These are phyloP conservation scores for Platanthera zijinensis DNA, from an alignment of 106 monocot species.

Conservation along the genomic window DNA sequence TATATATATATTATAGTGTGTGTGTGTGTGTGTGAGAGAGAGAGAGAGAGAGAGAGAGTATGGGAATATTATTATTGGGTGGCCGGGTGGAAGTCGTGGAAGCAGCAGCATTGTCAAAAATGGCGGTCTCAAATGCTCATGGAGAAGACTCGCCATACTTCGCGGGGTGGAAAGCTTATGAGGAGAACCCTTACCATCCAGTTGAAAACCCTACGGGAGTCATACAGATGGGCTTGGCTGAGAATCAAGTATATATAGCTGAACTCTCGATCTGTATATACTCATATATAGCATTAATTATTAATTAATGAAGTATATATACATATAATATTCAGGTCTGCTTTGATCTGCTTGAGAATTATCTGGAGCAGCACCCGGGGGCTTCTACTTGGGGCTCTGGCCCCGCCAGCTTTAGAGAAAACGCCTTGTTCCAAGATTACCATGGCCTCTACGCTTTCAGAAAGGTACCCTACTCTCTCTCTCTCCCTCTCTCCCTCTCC, in stretches of 20 bases:
- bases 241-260: too few species aligned
- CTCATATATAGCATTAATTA: too few species aligned
- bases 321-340: neutral
- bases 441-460: constrained; percentile 52
- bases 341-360: constrained; percentile 58
- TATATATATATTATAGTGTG: too few species aligned
- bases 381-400: constrained; percentile 27
- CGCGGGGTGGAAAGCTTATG: constrained; percentile 61
- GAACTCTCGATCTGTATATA: too few species aligned
- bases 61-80: too few species aligned
- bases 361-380: constrained; percentile 35
- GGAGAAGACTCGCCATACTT: constrained; percentile 65
- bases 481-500: neutral
- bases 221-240: constrained; percentile 72
- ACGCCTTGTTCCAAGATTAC: constrained; percentile 72
- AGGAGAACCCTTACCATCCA: constrained; percentile 45
- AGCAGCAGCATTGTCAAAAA: constrained; percentile 1
- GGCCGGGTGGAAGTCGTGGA: too few species aligned
- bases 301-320: too few species aligned
- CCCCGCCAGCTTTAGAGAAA: constrained; percentile 42
- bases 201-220: constrained; percentile 44
- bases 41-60: too few species aligned
- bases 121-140: neutral
- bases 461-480: constrained; percentile 16
- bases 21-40: too few species aligned